A percentile compares a stretch with the other conserved stretches of the same genome.
These are phyloP conservation scores for Aureococcus anophagefferens DNA, from an alignment of 108 stramenopile species.

Conservation along the genomic window DNA sequence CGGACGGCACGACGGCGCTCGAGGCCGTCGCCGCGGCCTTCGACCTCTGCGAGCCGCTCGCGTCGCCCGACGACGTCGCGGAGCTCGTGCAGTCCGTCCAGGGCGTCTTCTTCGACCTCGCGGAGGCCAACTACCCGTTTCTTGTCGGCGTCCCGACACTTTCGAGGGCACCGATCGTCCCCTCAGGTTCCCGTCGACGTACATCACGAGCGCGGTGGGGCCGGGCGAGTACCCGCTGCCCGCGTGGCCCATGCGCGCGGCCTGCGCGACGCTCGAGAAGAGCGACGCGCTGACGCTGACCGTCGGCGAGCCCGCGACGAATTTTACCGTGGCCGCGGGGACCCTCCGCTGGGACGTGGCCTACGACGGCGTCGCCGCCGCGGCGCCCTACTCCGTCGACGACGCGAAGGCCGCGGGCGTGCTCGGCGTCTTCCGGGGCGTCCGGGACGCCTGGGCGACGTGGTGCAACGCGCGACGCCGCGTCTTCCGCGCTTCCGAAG, in stretches of 20 bases:
- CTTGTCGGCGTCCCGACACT: too few relatives aligned
- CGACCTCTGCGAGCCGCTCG: slow-evolving; percentile 41
- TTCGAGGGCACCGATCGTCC: too few relatives aligned
- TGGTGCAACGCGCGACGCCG: slow-evolving; percentile 58
- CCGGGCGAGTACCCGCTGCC: slow-evolving; percentile 47
- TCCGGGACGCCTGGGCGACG: slow-evolving; percentile 38
- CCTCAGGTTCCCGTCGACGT: slow-evolving; percentile 12
- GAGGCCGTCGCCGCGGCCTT: slow-evolving; percentile 29
- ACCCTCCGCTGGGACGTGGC: background rate
- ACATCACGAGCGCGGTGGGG: slow-evolving; percentile 53
- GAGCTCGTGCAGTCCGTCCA: slow-evolving; percentile 35
- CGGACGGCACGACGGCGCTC: background rate
- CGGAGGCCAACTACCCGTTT: slow-evolving; percentile 23
- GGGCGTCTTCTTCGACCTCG: slow-evolving; percentile 47
- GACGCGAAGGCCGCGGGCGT: too few relatives aligned
- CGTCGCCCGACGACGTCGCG: background rate
- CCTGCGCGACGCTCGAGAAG: too few relatives aligned
- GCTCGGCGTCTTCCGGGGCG: slow-evolving; percentile 20
- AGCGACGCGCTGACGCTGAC: too few relatives aligned
- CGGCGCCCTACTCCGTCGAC: too few relatives aligned
- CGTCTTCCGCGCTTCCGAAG: too few relatives aligned
- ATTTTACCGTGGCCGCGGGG: background rate
- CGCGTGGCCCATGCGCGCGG: slow-evolving; percentile 56
- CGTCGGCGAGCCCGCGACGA: background rate
- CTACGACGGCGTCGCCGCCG: slow-evolving; percentile 15